Percentiles rank a stretch among this genome's conserved stretches.
phyloP scores from a whole-genome alignment of 345 rosid species.

The Raphanus raphanistrum region DNA sequence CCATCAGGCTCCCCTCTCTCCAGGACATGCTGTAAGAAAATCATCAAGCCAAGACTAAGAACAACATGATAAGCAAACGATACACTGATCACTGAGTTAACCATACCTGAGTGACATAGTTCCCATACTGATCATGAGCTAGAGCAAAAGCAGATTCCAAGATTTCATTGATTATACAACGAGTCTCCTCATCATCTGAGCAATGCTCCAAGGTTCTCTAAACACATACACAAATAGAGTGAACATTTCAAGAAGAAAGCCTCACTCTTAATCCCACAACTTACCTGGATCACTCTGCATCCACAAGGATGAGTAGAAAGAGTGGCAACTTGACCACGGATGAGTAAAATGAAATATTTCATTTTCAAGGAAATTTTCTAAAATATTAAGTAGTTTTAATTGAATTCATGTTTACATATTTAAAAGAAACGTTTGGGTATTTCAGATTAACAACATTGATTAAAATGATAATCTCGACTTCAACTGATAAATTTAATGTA shows the following conservation, averaged over 20 bases:
- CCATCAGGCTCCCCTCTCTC: constrained; percentile 81
- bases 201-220: constrained; percentile 96
- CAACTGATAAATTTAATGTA: too few relatives aligned
- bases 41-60: constrained; percentile 9
- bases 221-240: constrained; percentile 22
- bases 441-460: too few relatives aligned
- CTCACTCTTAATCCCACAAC: constrained; percentile 17
- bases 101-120: constrained; percentile 93
- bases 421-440: too few relatives aligned
- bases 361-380: too few relatives aligned
- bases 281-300: constrained; percentile 91
- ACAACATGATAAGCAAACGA: neutral
- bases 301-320: constrained; percentile 98
- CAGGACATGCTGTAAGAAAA: constrained; percentile 69
- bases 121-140: constrained; percentile 97
- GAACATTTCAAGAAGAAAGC: constrained; percentile 1
- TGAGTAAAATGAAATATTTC: too few relatives aligned
- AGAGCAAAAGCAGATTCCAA: constrained; percentile 75
- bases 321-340: constrained; percentile 74
- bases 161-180: constrained; percentile 82
- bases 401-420: too few relatives aligned
- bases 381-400: too few relatives aligned
- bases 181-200: constrained; percentile 68
- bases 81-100: neutral
- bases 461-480: too few relatives aligned